Evolutionary conservation across 257 asterid genomes (phyloP), one percentile per base, ranked within the genome.

Genomic region (Scutellaria barbata): DNA sequence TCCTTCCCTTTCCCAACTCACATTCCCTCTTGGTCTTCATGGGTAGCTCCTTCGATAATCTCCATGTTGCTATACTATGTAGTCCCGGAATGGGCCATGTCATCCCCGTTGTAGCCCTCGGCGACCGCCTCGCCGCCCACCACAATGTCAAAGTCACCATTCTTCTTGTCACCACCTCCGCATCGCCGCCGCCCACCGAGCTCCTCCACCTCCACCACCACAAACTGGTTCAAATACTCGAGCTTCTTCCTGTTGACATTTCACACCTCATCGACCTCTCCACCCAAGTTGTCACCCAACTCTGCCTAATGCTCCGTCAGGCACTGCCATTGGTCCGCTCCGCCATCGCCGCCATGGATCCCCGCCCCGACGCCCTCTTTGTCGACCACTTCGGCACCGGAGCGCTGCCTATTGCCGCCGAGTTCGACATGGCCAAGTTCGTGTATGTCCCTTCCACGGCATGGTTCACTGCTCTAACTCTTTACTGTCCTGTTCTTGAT

Each of bases 51-150:
- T 52, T 3, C 0, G 6, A n/a, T 9, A 51, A 68, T 9, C 79
- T 84, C n/a, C 86, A 85, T 33, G 40, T 85, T 6, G 86, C 79
- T 2, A 74, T 91, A 17, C 77, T 91, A 43, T 59, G 87, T 30
- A 85, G 95, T 74, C 95, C 92, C 14, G 95, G 97, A 30, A 68
- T 86, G 77, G 97, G 97, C 18, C 95, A 91, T 76, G 86, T 91
- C 8, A 82, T 80, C 80, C 97, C 95, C 0, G 71, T 52, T 11
- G 45, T 84, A 1, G 79, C 66, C 77, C 82, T 91, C 6, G 91
- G 74, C 40, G 79, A 81, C 74, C 90, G 86, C 74, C 92, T 91
- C 39, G 80, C 84, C 67, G 25, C 89, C 58, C 73, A 43, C 68
- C 90, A 89, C 53, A 10, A 50, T 47, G 82, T 70, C 66, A 68